Base-by-base conservation (phyloP, 148 eudicot species). In the Diospyros lotus region DNA sequence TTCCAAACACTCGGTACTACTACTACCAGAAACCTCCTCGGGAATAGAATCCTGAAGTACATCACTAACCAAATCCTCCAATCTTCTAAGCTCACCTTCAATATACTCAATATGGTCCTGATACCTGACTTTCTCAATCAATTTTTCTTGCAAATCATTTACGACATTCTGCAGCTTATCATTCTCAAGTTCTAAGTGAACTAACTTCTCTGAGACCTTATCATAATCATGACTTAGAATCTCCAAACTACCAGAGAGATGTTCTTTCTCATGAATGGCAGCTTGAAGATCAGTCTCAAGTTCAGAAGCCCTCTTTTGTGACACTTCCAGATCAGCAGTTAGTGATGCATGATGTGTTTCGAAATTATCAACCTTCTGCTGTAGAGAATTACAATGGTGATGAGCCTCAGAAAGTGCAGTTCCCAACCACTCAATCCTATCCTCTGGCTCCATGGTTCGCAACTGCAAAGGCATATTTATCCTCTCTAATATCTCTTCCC, bases 381-480 rank as follows among this genome's bases (percentile, higher is more conserved):
- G 99, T 75, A 95, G 94, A 67, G 93, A 87, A 75, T 82, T 74
- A 81, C 89, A 88, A 61, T 77, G 91, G 68, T 86, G 81, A 80
- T 90, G 85, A 59, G 97, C 89, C 79, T 91, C 98, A 14, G 93
- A 91, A 76, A 96, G 79, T 60, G 94, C 93, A 82, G 82, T 85
- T 73, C 83, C 91, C 81, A 96, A 76, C 97, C 97, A 96, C 84
- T 88, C 92, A 83, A 96, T 88, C 90, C 93, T 84, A 79, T 89
- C 97, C 81, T 88, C 99, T 17, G 98, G 97, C 82, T 96, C 98
- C 93, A 93, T 73, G 38, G 97, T 88, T 52, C 90, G 88, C 73
- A 93, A 83, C 79, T 90, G 97, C 44, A 84, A 76, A 50, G 99
- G 99, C 79, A 90, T 87, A 77, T 86, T 82, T 53, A 93, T 81